These are phyloP conservation scores for Naganishia kalamii DNA, from an alignment of 768 basidiomycete genomes.

Conservation along the genomic window DNA sequence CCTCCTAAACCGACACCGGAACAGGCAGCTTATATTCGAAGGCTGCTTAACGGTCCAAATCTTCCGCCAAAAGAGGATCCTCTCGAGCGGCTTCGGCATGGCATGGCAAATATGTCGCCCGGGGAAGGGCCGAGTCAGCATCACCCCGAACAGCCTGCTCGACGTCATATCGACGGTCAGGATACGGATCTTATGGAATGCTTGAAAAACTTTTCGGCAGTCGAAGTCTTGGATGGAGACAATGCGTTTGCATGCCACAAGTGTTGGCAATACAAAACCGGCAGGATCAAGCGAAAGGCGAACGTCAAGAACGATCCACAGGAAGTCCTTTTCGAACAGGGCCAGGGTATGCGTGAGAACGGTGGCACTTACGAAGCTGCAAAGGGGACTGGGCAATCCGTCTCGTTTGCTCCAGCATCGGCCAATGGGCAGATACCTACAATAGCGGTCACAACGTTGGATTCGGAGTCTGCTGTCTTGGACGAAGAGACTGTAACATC, in stretches of 20 bases:
- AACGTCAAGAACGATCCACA: constrained; percentile 2
- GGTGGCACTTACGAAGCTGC: no score
- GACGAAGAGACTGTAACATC: background rate
- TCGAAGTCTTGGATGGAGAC: constrained; percentile 88
- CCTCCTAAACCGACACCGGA: constrained; percentile 37
- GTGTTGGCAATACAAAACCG: constrained; percentile 78
- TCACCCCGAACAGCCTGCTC: constrained; percentile 26
- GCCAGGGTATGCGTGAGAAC: constrained; percentile 23
- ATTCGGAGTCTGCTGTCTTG: background rate
- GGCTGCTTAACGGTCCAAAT: constrained; percentile 38
- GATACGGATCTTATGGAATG: constrained; percentile 56
- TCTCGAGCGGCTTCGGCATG: constrained; percentile 12
- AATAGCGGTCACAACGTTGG: constrained; percentile 9
- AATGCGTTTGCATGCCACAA: constrained; percentile 88
- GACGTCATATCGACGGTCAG: constrained; percentile 33
- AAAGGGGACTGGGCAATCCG: background rate
- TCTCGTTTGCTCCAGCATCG: background rate
- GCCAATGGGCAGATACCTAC: background rate
- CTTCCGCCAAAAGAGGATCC: constrained; percentile 31
- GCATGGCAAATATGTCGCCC: constrained; percentile 14
- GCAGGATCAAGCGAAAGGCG: constrained; percentile 34
- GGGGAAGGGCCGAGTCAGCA: background rate
- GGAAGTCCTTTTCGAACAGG: constrained; percentile 16
- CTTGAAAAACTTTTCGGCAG: constrained; percentile 76
- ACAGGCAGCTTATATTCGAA: constrained; percentile 46